Evolutionary conservation across 345 rosid species (phyloP).

Genomic region (Corchorus capsularis): DNA sequence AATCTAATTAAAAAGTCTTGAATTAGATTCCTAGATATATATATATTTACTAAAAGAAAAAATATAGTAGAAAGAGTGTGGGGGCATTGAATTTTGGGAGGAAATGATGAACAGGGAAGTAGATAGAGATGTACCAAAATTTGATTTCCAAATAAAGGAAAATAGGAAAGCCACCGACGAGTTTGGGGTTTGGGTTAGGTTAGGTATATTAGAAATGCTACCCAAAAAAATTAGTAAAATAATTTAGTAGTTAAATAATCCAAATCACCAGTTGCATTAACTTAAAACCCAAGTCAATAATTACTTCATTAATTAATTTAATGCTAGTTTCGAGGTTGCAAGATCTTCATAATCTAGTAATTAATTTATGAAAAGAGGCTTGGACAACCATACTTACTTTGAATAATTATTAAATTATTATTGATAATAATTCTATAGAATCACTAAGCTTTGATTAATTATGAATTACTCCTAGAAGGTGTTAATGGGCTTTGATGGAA

Average conservation of each 20-base stretch:
- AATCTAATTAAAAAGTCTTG: too few species aligned
- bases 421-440: too few species aligned
- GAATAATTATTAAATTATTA: too few species aligned
- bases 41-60: not conserved
- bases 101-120: not conserved
- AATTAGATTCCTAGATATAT: too few species aligned
- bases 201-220: not conserved
- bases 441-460: not conserved
- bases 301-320: not conserved
- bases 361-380: not conserved
- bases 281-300: constrained; percentile 25
- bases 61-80: not conserved
- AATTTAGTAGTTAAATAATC: constrained; percentile 8
- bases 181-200: not conserved
- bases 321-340: not conserved
- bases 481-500: not conserved
- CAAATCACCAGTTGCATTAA: constrained; percentile 1
- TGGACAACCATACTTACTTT: too few species aligned
- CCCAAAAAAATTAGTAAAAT: not conserved
- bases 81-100: not conserved
- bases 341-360: not conserved
- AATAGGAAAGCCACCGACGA: constrained; percentile 8
- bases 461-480: not conserved
- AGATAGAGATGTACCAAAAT: not conserved
- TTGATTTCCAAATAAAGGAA: not conserved